Evolutionary conservation across 169 alveolate genomes (phyloP), one percentile per base, ranked within the genome.

Genomic region (Plasmodium adleri): DNA sequence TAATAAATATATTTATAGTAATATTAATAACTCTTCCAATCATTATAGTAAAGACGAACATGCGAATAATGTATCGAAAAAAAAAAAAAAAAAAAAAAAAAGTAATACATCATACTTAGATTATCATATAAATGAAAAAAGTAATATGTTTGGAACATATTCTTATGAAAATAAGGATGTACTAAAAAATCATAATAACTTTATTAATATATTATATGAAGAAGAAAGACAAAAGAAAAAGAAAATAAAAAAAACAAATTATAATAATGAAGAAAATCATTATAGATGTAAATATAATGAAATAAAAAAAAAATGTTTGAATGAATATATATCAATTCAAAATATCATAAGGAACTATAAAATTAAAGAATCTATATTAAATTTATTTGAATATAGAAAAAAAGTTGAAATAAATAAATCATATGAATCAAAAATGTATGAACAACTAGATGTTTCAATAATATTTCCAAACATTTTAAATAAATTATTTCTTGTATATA

Each of bases 401-500:
- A 9, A 32, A n/a, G 24, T 26, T 28, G 45, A 68, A 59, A 66
- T 56, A 49, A 26, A 68, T 15, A 64, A 60, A 0, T 49, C n/a
- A 12, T 13, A 49, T 17, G 45, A 12, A 9, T 12, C 15, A 10
- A 39, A 39, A 39, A 39, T 39, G 0, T 39, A 39, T 39, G 58
- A 13, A 66, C 67, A 87, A 10, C 2, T 86, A 43, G 66, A 20
- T 0, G 64, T 66, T 49, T 74, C 92, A 43, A 52, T 54, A 43
- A 45, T 86, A 15, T 12, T 86, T 17, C 28, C 60, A n/a, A 66
- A 26, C 1, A 28, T 62, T 28, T 71, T 86, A 72, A 72, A 60
- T 49, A 86, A 86, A 22, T 71, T 86, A 45, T 72, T 86, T 56
- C 45, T 86, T 8, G 39, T 62, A n/a, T 86, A 86, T 45, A 32